Percentiles rank a stretch among this genome's conserved stretches.
phyloP scores from a whole-genome alignment of 2,329 filamentous ascomycete species.

The Calonectria pauciramosa region DNA sequence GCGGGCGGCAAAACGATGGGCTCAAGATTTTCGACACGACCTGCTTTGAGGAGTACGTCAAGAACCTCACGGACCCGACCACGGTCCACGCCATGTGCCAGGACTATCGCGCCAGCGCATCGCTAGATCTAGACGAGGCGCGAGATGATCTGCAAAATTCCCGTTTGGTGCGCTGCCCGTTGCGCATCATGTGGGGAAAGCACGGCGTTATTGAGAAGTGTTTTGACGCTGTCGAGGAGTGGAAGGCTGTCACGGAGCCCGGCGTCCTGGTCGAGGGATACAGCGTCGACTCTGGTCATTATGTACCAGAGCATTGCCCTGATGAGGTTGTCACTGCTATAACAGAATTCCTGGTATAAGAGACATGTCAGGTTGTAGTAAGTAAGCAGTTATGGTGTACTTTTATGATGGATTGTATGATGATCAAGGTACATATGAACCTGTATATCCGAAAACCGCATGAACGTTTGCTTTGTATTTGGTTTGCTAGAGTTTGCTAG shows the following conservation, averaged over 20 bases:
- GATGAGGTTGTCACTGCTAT: slow-evolving; percentile 59
- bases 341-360: slow-evolving; percentile 51
- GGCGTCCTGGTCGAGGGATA: slow-evolving; percentile 55
- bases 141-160: slow-evolving; percentile 59
- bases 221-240: slow-evolving; percentile 65
- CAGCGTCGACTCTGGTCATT: slow-evolving; percentile 62
- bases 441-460: background rate
- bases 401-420: background rate
- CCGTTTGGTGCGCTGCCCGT: slow-evolving; percentile 58
- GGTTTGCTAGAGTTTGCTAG: too few species aligned
- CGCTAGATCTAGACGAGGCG: slow-evolving; percentile 65
- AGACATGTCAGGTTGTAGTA: too few species aligned
- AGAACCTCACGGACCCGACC: slow-evolving; percentile 55
- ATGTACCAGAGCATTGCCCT: slow-evolving; percentile 65
- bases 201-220: slow-evolving; percentile 62
- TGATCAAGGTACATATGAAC: background rate
- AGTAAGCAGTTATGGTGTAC: background rate
- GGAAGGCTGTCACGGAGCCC: slow-evolving; percentile 59
- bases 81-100: slow-evolving; percentile 65
- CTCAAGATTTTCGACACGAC: slow-evolving; percentile 51
- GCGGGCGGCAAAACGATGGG: slow-evolving; percentile 53
- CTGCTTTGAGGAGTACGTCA: slow-evolving; percentile 57
- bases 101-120: slow-evolving; percentile 68
- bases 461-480: background rate
- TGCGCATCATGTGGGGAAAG: slow-evolving; percentile 66